Evolutionary conservation across 768 basidiomycete genomes (phyloP), one percentile per base, ranked within the genome.

Genomic region (Trametes cingulata): DNA sequence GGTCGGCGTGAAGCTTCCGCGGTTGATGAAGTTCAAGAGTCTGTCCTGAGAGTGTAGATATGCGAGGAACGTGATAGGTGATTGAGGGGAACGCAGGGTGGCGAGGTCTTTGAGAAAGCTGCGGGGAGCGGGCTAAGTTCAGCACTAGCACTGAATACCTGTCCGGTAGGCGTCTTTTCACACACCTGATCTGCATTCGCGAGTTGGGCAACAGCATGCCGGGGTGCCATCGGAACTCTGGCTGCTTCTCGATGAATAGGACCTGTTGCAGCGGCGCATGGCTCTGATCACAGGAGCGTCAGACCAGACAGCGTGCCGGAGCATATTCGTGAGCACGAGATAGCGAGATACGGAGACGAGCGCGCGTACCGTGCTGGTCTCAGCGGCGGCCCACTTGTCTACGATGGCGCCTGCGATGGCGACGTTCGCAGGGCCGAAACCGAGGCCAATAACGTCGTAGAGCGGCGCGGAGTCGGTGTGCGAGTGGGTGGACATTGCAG

Each of bases 91-190:
- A 25, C 82, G 74, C 20, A 84, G 71, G 1, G 82, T 83, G 6
- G 81, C 82, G 7, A 84, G 74, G 67, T 84, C 82, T 67, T 84
- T 79, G 69, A 82, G 75, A 63, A 78, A 82, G 68, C 81, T 82
- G 43, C 17, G 14, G 27, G 9, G 17, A 14, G 9, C n/a, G 39
- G 24, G n/a, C 27, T 46, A 24, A 55, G 58, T 41, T 52, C 36
- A 58, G 45, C 24, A 17, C n/a, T 39, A 58, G 45, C n/a, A 17
- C n/a, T 39, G 60, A 41, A 56, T 22, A 37, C 22, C 35, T 15
- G 35, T 40, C 29, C 12, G 22, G 14, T 15, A n/a, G 29, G 12
- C 33, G 19, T 36, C 37, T 20, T 20, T 48, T 29, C 40, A 65
- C 65, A 35, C 56, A 76, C 80, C 78, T 82, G 42, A 84, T 82